Percentiles rank a stretch among this genome's conserved stretches.
Evolutionary conservation across 2,329 filamentous ascomycete species (phyloP).

Genomic region (Fusarium coicis): DNA sequence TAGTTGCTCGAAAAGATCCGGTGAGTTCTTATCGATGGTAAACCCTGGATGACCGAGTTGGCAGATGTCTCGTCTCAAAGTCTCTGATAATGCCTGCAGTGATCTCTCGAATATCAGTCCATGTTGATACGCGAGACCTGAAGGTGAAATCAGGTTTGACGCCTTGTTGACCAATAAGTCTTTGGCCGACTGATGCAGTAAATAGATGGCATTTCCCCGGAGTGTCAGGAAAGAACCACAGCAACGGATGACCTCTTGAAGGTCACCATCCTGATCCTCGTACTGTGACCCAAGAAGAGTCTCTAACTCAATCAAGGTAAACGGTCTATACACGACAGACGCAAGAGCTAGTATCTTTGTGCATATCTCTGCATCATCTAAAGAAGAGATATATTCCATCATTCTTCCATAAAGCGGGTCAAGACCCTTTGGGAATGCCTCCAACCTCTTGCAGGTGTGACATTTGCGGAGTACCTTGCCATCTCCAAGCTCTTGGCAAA

Average conservation of each 20-base stretch:
- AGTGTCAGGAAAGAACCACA: background rate
- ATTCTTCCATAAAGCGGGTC: rapidly evolving
- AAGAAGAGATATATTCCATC: background rate
- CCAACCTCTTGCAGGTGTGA: rapidly evolving
- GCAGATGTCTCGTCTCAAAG: background rate
- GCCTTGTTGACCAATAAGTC: background rate
- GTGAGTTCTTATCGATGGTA: rapidly evolving
- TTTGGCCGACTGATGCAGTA: background rate
- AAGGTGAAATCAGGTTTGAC: rapidly evolving
- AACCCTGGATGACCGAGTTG: rapidly evolving
- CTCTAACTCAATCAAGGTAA: rapidly evolving
- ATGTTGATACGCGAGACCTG: background rate
- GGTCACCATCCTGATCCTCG: rapidly evolving
- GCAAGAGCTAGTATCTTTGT: background rate
- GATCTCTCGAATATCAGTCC: rapidly evolving
- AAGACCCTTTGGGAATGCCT: rapidly evolving
- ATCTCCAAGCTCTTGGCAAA: rapidly evolving
- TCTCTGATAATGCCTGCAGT: rapidly evolving
- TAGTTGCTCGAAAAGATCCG: rapidly evolving
- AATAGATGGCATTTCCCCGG: rapidly evolving
- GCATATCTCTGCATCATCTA: rapidly evolving
- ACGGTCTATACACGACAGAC: background rate
- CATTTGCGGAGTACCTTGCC: rapidly evolving
- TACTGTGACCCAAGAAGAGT: background rate
- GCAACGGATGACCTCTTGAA: rapidly evolving